These are phyloP conservation scores for Liriodendron chinense DNA, from an alignment of 164 flowering plant genomes.

Conservation along the genomic window DNA sequence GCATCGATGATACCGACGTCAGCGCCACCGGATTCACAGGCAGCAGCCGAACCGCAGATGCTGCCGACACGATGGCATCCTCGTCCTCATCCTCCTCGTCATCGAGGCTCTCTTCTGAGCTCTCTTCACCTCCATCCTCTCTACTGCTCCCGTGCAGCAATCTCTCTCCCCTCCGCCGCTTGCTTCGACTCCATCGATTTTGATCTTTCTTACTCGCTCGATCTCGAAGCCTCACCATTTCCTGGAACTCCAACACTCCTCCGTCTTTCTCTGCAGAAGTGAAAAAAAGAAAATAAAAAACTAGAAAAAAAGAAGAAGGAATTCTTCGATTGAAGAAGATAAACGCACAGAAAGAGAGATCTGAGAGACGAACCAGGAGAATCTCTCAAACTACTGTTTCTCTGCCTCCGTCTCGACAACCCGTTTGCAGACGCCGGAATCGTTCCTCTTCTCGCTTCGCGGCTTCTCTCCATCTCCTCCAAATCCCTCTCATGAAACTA, in stretches of 20 bases:
- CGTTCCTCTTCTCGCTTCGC: conserved; percentile 67
- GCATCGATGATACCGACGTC: conserved; percentile 2
- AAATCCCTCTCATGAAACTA: conserved; percentile 14
- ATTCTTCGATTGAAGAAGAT: not conserved
- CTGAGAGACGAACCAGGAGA: conserved; percentile 71
- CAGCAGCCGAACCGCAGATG: conserved; percentile 34
- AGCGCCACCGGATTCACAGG: conserved; percentile 31
- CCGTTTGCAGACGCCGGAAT: conserved; percentile 61
- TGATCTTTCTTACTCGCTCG: conserved; percentile 17
- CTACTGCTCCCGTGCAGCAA: conserved; percentile 46
- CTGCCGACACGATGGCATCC: conserved; percentile 29
- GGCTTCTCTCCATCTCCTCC: conserved; percentile 65
- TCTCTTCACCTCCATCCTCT: conserved; percentile 69
- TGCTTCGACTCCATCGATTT: conserved; percentile 59
- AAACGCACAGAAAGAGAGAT: conserved; percentile 19
- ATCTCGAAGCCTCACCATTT: conserved; percentile 62
- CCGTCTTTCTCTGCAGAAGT: conserved; percentile 66
- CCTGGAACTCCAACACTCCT: conserved; percentile 62
- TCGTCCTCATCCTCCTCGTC: conserved; percentile 82
- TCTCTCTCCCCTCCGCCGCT: conserved; percentile 60
- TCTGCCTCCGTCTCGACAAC: conserved; percentile 62
- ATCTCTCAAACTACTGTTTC: conserved; percentile 69
- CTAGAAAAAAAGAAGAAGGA: not conserved
- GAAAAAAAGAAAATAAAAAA: not conserved
- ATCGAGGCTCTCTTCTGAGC: conserved; percentile 76